Base-by-base conservation (phyloP, 345 rosid genomes). In the Boechera retrofracta region DNA sequence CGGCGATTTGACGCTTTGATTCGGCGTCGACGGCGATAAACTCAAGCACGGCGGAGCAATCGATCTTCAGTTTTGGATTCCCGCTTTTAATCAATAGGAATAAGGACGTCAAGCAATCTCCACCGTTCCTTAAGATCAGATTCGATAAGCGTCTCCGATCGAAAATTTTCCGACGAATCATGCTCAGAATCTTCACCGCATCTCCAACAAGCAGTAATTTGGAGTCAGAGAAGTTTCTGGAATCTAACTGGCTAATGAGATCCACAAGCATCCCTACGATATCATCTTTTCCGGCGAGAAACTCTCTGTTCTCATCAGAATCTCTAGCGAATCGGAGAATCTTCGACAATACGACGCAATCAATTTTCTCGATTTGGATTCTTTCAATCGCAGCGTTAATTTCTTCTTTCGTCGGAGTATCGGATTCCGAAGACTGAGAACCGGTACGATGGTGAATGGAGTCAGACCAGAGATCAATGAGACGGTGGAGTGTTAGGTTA, bases 401-500 rank as follows among this genome's bases (percentile, higher is more conserved):
- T 35, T 88, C 86, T 6, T 85, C 86, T 32, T 47, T 79, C 8
- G 88, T 74, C 33, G 73, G 64, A 18, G 41, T 39, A 28, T 55
- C 33, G 8, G 65, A 71, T n/a, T 54, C 72, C 48, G 79, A 12
- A n/a, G 85, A 52, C 4, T 49, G 73, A 32, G 36, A 26, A 16
- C 52, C 62, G 24, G 28, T 77, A 2, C 66, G 77, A 41, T 51
- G 76, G 67, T 74, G 82, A 67, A 77, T 73, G 4, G 97, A 86
- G 21, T 81, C 87, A 5, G 89, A 87, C 97, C 98, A 94, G 85
- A 81, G 80, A 83, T 85, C 85, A 38, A 94, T 94, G 67, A 91
- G 88, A 15, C 96, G 93, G 32, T 89, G 92, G 41, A 94, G 82
- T 64, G 81, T 90, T 41, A 84, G 86, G 83, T 94, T 94, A 3